Percentiles rank a stretch among this genome's conserved stretches.
Evolutionary conservation across 768 basidiomycete genomes (phyloP).

Genomic region (Lactarius hengduanensis): DNA sequence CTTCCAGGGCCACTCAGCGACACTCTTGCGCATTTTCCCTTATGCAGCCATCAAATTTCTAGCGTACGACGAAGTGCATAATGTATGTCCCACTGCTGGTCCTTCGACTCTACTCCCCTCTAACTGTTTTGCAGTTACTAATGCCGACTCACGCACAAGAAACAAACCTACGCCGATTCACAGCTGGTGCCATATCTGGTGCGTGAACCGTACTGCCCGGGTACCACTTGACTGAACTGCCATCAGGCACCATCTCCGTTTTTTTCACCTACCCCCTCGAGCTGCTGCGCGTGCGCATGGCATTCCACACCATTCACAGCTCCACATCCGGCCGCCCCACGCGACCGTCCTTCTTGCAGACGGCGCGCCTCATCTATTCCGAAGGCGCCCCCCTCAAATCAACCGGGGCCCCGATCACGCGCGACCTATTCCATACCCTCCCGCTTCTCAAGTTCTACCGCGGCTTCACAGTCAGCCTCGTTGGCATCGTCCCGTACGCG

Average conservation of each 20-base stretch:
- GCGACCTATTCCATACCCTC: slow-evolving; percentile 52
- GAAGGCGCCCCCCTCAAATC: slow-evolving; percentile 48
- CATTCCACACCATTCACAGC: slow-evolving; percentile 63
- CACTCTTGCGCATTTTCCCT: slow-evolving; percentile 90
- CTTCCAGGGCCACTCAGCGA: slow-evolving; percentile 95
- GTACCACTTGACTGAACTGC: not conserved
- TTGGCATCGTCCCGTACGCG: slow-evolving; percentile 94
- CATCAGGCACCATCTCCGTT: slow-evolving; percentile 76
- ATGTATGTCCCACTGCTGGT: slow-evolving; percentile 45
- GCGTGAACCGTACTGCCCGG: slow-evolving; percentile 27
- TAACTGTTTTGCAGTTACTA: slow-evolving; percentile 51
- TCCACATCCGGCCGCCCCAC: slow-evolving; percentile 15
- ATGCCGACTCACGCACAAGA: slow-evolving; percentile 83
- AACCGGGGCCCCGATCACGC: slow-evolving; percentile 30
- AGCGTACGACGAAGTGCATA: slow-evolving; percentile 87
- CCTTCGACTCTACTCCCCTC: not conserved
- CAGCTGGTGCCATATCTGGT: slow-evolving; percentile 90
- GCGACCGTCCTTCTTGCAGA: slow-evolving; percentile 51
- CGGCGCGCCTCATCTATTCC: slow-evolving; percentile 64
- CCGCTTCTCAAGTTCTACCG: slow-evolving; percentile 92
- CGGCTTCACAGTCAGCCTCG: slow-evolving; percentile 90
- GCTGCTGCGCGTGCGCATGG: slow-evolving; percentile 92
- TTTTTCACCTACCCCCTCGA: slow-evolving; percentile 95
- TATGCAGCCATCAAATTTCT: slow-evolving; percentile 98
- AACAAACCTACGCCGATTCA: slow-evolving; percentile 75